Percentiles rank a stretch among this genome's conserved stretches.
Conservation (phyloP, 768 basidiomycete species). For the Tephrocybe rancida region DNA sequence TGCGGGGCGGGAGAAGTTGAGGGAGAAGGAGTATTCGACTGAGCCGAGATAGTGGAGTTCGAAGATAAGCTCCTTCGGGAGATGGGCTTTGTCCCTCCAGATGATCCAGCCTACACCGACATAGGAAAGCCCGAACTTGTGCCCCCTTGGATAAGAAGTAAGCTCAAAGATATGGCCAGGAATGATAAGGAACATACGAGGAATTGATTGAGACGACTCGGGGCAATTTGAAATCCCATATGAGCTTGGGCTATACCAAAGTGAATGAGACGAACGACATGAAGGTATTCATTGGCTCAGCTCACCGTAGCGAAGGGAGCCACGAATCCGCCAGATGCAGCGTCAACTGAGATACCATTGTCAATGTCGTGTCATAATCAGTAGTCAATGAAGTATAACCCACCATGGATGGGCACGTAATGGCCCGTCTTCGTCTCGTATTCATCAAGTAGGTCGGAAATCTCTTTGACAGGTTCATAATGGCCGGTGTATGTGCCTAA, state of each 20-base stretch:
- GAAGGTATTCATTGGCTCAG: neutral
- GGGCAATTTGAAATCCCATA: slow-evolving; percentile 67
- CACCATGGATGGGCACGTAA: slow-evolving; percentile 71
- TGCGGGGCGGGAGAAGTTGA: slow-evolving; percentile 65
- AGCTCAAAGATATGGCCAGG: slow-evolving; percentile 38
- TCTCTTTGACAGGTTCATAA: slow-evolving; percentile 83
- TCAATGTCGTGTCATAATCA: slow-evolving; percentile 38
- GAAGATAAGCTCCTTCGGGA: slow-evolving; percentile 75
- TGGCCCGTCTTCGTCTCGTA: slow-evolving; percentile 63
- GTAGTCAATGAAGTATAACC: slow-evolving; percentile 41
- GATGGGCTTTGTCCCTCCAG: slow-evolving; percentile 63
- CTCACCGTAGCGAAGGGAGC: slow-evolving; percentile 58
- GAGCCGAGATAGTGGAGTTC: slow-evolving; percentile 62
- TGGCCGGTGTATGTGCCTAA: slow-evolving; percentile 65
- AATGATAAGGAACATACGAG: slow-evolving; percentile 36
- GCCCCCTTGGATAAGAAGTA: slow-evolving; percentile 42
- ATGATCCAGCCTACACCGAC: slow-evolving; percentile 72
- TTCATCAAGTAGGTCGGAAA: slow-evolving; percentile 72
- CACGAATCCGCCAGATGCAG: slow-evolving; percentile 67
- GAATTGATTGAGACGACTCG: slow-evolving; percentile 65
- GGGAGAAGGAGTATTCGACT: slow-evolving; percentile 75
- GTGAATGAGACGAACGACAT: slow-evolving; percentile 26
- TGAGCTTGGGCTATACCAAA: slow-evolving; percentile 47
- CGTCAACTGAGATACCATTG: slow-evolving; percentile 47
- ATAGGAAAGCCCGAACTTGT: slow-evolving; percentile 62